phyloP scores from a whole-genome alignment of 2,329 filamentous ascomycete species.

The Clonostachys byssicola region DNA sequence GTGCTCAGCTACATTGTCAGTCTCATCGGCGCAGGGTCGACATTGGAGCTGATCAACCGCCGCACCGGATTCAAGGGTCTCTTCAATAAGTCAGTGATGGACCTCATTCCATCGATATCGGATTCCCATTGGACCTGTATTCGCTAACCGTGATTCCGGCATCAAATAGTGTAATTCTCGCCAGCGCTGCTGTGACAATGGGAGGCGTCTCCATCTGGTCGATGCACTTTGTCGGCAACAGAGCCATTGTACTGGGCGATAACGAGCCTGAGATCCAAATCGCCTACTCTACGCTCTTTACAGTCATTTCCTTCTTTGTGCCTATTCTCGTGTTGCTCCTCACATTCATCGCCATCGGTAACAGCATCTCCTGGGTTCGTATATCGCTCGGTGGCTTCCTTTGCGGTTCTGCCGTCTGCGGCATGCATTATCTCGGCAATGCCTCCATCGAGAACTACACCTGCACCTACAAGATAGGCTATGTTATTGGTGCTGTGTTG shows the following conservation, averaged over 20 bases:
- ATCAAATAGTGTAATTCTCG: constrained; percentile 50
- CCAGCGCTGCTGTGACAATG: constrained; percentile 65
- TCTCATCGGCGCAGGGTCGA: constrained; percentile 71
- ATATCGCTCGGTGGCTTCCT: constrained; percentile 61
- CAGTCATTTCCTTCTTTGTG: constrained; percentile 73
- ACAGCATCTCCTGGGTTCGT: constrained; percentile 53
- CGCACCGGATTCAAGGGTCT: constrained; percentile 64
- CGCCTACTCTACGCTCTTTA: constrained; percentile 68
- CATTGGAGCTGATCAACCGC: constrained; percentile 76
- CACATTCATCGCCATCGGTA: constrained; percentile 68
- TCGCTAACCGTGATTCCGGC: too few species aligned
- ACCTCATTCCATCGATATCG: neutral
- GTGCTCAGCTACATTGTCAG: constrained; percentile 74
- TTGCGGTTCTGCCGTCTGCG: constrained; percentile 71
- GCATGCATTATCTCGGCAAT: constrained; percentile 86
- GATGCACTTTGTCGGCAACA: constrained; percentile 81
- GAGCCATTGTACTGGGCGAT: constrained; percentile 67
- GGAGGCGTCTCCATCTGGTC: constrained; percentile 72
- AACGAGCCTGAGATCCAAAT: constrained; percentile 64
- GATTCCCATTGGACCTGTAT: too few species aligned
- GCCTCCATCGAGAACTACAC: constrained; percentile 75
- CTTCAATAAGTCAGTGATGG: constrained; percentile 59
- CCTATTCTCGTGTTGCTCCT: constrained; percentile 72
- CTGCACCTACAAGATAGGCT: constrained; percentile 54
- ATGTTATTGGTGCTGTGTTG: constrained; percentile 63